These are phyloP conservation scores for Claviceps sp. DNA, from an alignment of 2,329 filamentous ascomycete species.

Conservation along the genomic window DNA sequence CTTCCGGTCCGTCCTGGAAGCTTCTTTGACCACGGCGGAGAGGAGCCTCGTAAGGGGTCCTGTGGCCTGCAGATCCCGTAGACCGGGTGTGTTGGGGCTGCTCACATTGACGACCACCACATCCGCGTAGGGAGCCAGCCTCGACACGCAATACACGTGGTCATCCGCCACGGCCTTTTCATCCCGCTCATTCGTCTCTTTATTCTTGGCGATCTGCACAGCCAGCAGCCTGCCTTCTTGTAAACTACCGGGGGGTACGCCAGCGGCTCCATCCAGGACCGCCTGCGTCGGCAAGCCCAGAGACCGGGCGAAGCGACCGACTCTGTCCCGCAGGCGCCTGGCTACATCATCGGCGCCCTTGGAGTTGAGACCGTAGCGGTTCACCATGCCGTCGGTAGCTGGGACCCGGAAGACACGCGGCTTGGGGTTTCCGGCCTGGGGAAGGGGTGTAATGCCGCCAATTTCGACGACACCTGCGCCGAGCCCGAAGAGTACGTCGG, in stretches of 20 bases:
- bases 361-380: constrained; percentile 91
- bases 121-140: constrained; percentile 78
- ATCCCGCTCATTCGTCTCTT: constrained; percentile 73
- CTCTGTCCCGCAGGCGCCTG: constrained; percentile 59
- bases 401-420: constrained; percentile 82
- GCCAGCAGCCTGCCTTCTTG: constrained; percentile 62
- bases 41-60: constrained; percentile 74
- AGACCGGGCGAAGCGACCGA: constrained; percentile 61
- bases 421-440: constrained; percentile 76
- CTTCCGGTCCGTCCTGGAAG: constrained; percentile 52
- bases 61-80: constrained; percentile 73
- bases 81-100: constrained; percentile 86
- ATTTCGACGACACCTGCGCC: constrained; percentile 84
- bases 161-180: constrained; percentile 66
- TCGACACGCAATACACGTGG: constrained; percentile 81
- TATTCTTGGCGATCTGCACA: constrained; percentile 96
- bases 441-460: constrained; percentile 75
- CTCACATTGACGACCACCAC: constrained; percentile 97
- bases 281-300: constrained; percentile 57
- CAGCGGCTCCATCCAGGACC: constrained; percentile 64
- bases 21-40: constrained; percentile 68
- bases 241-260: constrained; percentile 73
- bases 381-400: constrained; percentile 76
- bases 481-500: constrained; percentile 69
- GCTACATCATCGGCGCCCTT: constrained; percentile 81